Percentiles rank a stretch among this genome's conserved stretches.
phyloP scores from a whole-genome alignment of 2,329 filamentous ascomycete species.

The Raffaelea albimanens region DNA sequence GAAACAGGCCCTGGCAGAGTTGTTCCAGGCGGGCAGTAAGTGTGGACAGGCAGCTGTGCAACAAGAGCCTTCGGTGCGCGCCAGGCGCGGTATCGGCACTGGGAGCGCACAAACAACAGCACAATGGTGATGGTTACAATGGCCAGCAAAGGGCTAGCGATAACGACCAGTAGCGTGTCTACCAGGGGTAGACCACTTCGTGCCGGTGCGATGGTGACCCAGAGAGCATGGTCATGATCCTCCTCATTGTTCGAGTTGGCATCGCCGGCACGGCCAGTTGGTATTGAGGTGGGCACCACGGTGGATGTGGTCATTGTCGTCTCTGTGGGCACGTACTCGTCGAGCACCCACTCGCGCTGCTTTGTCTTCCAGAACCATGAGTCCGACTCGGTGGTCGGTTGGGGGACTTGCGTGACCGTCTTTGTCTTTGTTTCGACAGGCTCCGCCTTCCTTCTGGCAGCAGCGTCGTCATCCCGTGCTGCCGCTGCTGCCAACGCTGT shows the following conservation, averaged over 20 bases:
- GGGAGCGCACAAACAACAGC: constrained; percentile 74
- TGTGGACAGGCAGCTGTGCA: constrained; percentile 86
- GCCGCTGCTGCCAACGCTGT: constrained; percentile 9
- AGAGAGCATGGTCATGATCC: constrained; percentile 44
- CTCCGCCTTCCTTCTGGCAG: not conserved
- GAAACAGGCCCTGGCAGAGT: not conserved
- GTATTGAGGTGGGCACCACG: not conserved
- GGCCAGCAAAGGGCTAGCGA: constrained; percentile 87
- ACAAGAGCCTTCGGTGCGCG: constrained; percentile 96
- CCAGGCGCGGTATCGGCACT: constrained; percentile 84
- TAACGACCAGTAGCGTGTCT: constrained; percentile 91
- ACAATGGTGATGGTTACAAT: constrained; percentile 88
- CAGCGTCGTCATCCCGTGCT: constrained; percentile 1
- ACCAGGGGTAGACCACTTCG: constrained; percentile 89
- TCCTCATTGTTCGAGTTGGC: constrained; percentile 49
- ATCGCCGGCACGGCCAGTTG: not conserved
- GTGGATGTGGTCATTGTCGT: not conserved
- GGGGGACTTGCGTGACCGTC: not conserved
- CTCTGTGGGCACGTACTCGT: constrained; percentile 8
- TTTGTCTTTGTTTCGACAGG: not conserved
- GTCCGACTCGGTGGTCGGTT: not conserved
- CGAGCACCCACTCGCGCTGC: constrained; percentile 12
- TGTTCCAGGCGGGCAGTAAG: constrained; percentile 70
- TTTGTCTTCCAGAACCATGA: constrained; percentile 9
- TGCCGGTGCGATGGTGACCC: constrained; percentile 92